phyloP scores from a whole-genome alignment of 441 rosid genomes.

The Macaranga tanarius region DNA sequence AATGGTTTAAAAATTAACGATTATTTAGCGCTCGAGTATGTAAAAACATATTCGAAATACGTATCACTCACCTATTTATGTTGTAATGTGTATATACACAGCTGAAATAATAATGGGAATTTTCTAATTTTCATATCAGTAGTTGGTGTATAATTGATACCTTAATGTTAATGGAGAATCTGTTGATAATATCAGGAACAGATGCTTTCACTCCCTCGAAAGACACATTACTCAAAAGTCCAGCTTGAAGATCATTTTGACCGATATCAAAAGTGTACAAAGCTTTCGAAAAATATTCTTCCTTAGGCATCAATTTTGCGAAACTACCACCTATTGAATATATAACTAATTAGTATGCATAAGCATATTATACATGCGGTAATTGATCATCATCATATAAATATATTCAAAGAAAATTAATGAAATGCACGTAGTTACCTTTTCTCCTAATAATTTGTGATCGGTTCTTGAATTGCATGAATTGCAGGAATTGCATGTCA shows the following conservation, averaged over 20 bases:
- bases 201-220: conserved; percentile 33
- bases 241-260: conserved; percentile 36
- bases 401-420: no score
- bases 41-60: no score
- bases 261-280: conserved; percentile 42
- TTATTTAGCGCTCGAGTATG: no score
- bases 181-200: conserved; percentile 29
- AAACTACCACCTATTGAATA: conserved; percentile 23
- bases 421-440: not conserved
- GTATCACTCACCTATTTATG: no score
- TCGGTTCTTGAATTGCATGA: conserved; percentile 32
- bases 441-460: conserved; percentile 28
- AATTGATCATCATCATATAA: not conserved
- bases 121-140: no score
- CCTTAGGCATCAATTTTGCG: conserved; percentile 32
- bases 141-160: conserved; percentile 16
- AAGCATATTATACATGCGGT: not conserved
- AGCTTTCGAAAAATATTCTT: conserved; percentile 32
- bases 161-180: conserved; percentile 32
- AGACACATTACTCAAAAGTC: conserved; percentile 38
- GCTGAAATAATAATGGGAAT: no score
- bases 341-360: no score
- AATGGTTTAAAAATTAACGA: no score
- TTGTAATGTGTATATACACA: no score
- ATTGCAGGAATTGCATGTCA: conserved; percentile 34